Evolutionary conservation across 352 stramenopile genomes (phyloP).

Genomic region (Pythium vanterpoolii): DNA sequence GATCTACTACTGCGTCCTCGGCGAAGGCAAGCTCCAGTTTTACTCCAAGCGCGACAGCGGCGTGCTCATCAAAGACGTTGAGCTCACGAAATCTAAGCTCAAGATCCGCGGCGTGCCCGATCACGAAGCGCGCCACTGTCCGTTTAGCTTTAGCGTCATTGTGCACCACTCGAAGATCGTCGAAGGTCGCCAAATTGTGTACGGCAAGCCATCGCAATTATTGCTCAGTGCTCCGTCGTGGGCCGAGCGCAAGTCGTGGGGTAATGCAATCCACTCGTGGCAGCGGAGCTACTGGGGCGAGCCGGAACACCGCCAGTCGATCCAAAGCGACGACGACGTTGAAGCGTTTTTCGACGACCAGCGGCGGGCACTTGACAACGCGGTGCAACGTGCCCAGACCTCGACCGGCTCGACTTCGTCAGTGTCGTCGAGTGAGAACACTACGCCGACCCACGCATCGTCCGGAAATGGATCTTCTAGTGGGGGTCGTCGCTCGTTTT

Average conservation of each 20-base stretch:
- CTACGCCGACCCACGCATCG: slow-evolving; percentile 15
- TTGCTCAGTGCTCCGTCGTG: slow-evolving; percentile 70
- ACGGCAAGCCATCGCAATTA: slow-evolving; percentile 50
- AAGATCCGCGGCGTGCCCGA: slow-evolving; percentile 76
- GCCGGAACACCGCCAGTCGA: slow-evolving; percentile 49
- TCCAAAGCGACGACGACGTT: slow-evolving; percentile 52
- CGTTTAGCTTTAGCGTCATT: slow-evolving; percentile 72
- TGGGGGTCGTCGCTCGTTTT: no score
- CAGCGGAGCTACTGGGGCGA: slow-evolving; percentile 87
- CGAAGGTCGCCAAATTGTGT: slow-evolving; percentile 61
- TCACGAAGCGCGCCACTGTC: slow-evolving; percentile 62
- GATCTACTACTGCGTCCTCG: slow-evolving; percentile 81
- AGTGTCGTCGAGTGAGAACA: slow-evolving; percentile 16
- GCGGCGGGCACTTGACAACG: slow-evolving; percentile 34
- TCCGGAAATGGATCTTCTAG: no score
- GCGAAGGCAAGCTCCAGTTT: slow-evolving; percentile 72
- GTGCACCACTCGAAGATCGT: slow-evolving; percentile 72
- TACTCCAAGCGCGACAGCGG: slow-evolving; percentile 59
- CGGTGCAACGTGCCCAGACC: slow-evolving; percentile 4
- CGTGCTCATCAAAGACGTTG: slow-evolving; percentile 60
- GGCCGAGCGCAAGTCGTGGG: slow-evolving; percentile 78
- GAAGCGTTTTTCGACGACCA: slow-evolving; percentile 79
- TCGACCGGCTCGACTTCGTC: slow-evolving; percentile 2
- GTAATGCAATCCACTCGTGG: slow-evolving; percentile 85
- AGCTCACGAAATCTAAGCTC: slow-evolving; percentile 68